Conservation (phyloP, 306 rosid species). For the Sphenostylis stenocarpa region DNA sequence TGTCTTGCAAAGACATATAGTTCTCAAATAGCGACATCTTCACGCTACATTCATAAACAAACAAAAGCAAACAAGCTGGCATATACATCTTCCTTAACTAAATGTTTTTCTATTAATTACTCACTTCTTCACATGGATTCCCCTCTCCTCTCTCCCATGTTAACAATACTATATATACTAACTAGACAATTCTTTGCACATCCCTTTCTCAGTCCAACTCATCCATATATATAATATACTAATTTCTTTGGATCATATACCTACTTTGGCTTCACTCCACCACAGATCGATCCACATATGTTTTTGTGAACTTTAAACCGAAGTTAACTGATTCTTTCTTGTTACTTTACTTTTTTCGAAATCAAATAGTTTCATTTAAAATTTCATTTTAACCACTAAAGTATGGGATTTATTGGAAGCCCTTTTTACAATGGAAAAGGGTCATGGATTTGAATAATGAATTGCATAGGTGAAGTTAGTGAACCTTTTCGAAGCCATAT, state of each 20-base stretch:
- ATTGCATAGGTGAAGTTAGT: no score
- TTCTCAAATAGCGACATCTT: constrained; percentile 43
- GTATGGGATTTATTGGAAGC: background rate
- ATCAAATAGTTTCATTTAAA: background rate
- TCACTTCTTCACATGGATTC: constrained; percentile 64
- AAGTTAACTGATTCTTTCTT: background rate
- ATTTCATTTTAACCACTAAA: background rate
- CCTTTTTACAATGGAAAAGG: no score
- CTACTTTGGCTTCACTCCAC: constrained; percentile 15
- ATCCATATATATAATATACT: constrained; percentile 28
- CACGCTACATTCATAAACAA: constrained; percentile 43
- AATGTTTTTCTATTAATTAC: constrained; percentile 25
- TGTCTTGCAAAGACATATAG: constrained; percentile 30
- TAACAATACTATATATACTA: background rate
- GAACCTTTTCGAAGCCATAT: no score
- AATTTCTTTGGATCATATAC: constrained; percentile 36
- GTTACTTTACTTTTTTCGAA: background rate
- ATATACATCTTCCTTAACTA: constrained; percentile 44
- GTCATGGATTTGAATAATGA: no score
- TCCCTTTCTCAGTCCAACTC: constrained; percentile 51
- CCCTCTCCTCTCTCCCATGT: constrained; percentile 33
- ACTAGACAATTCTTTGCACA: constrained; percentile 29
- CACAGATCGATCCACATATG: background rate
- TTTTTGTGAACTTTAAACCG: background rate
- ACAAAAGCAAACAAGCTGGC: constrained; percentile 58